Evolutionary conservation across 2,329 filamentous ascomycete species (phyloP), one percentile per base, ranked within the genome.

Genomic region (Polytolypa hystricis): DNA sequence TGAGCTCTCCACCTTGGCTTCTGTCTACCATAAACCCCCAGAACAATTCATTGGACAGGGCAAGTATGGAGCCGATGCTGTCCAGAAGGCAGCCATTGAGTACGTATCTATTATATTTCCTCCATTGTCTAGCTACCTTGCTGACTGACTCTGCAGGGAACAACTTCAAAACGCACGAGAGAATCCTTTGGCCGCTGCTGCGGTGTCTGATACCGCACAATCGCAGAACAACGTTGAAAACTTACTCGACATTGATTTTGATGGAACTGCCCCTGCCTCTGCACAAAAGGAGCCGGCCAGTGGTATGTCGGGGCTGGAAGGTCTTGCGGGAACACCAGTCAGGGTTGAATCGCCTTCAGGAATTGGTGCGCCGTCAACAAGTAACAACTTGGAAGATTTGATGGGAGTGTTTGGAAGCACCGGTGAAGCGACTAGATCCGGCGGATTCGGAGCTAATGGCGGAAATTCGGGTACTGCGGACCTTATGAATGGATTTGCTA

Each of bases 1-100:
- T 7, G 89, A 98, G 60, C 75, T 98, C 20, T 96, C 89, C 9
- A 95, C 91, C 7, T 74, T 98, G 19, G 86, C 91, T 5, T 96
- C 89, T 1, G 91, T 98, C 15, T 98, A 98, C 64, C 91, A 98
- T 74, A 96, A 94, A 65, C 87, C 87, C 6, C 87, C 91, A 30
- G 85, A 93, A 71, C 86, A 89, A n/a, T 98, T 98, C 61, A 81
- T 98, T 40, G 91, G 91, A 48, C 86, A 93, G 62, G 91, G 91
- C 28, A 79, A 89, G 30, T 95, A 84, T 49, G 91, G 89, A 25
- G 87, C 91, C 33, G 87, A 94, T 59, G 86, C 84, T 42, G 85
- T 98, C 53, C 91, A 96, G 62, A 81, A 82, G 47, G 89, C 89
- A 34, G 91, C 91, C 42, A 94, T 98, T 55, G 87, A 94, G 66